phyloP scores from a whole-genome alignment of 768 basidiomycete species.

The Tubosaeta brunneosetosa region DNA sequence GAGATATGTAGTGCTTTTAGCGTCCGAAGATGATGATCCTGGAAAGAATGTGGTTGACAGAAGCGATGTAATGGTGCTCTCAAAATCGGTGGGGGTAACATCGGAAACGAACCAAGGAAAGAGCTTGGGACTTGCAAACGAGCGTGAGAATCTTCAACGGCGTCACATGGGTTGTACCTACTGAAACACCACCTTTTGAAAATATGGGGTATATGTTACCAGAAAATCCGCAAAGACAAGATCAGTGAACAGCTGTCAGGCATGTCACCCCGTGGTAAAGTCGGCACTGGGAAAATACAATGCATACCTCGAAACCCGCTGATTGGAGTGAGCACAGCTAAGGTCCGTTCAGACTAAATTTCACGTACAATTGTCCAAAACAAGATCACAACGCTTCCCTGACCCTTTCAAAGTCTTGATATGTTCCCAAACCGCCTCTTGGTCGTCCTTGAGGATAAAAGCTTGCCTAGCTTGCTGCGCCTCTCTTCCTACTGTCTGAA shows the following conservation, averaged over 20 bases:
- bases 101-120: conserved; percentile 99
- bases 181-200: conserved; percentile 87
- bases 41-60: conserved; percentile 58
- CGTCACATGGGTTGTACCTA: conserved; percentile 35
- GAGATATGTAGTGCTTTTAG: conserved; percentile 41
- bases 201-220: conserved; percentile 81
- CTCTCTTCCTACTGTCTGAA: conserved; percentile 81
- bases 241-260: conserved; percentile 79
- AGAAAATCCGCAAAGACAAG: conserved; percentile 91
- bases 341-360: not conserved
- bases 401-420: conserved; percentile 49
- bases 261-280: not conserved
- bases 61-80: conserved; percentile 49
- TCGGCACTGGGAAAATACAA: not conserved
- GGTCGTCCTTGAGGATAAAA: conserved; percentile 83
- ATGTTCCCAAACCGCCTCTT: conserved; percentile 68
- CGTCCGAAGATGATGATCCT: conserved; percentile 17
- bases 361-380: conserved; percentile 80
- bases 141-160: conserved; percentile 8
- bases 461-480: conserved; percentile 71
- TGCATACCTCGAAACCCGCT: conserved; percentile 86
- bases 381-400: conserved; percentile 63
- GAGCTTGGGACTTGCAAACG: conserved; percentile 69
- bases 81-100: conserved; percentile 85
- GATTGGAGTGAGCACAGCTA: conserved; percentile 2